Conservation (phyloP, 208 protist genomes). For the Trypanosomatidae sp. region DNA sequence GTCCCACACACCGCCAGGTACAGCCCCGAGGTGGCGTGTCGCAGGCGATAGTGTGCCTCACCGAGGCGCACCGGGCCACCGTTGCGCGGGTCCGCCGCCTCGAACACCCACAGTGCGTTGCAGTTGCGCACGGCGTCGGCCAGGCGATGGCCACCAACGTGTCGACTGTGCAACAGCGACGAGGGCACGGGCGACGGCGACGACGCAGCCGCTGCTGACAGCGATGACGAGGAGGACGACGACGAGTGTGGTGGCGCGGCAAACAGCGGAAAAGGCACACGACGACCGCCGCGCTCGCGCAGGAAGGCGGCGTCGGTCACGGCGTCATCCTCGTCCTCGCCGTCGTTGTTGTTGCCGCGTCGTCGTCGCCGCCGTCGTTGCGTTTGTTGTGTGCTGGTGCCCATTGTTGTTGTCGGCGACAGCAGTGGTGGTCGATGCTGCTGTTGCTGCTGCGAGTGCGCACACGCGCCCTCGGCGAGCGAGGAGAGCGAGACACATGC, state of each 20-base stretch:
- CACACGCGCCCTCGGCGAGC: no score
- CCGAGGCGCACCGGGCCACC: not conserved
- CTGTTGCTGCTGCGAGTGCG: no score
- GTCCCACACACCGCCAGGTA: no score
- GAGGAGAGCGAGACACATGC: no score
- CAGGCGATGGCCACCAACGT: not conserved
- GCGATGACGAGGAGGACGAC: not conserved
- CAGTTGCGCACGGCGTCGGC: conserved; percentile 48
- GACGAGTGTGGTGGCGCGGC: no score
- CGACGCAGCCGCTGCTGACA: not conserved
- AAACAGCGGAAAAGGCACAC: no score
- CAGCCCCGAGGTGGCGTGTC: not conserved
- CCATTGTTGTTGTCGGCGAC: no score
- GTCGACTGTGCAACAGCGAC: not conserved
- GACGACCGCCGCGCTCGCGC: no score
- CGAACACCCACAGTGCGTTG: not conserved
- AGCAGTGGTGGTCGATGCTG: no score
- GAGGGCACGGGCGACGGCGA: not conserved
- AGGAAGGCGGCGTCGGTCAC: not conserved
- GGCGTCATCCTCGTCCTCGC: not conserved
- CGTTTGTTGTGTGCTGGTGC: no score
- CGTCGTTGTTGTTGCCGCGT: not conserved
- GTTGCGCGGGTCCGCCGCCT: not conserved
- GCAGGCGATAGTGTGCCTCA: not conserved
- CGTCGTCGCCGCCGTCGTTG: not conserved